A percentile compares a stretch with the other conserved stretches of the same genome.
These are phyloP conservation scores for Psilocybe cubensis DNA, from an alignment of 768 basidiomycete genomes.

Conservation along the genomic window DNA sequence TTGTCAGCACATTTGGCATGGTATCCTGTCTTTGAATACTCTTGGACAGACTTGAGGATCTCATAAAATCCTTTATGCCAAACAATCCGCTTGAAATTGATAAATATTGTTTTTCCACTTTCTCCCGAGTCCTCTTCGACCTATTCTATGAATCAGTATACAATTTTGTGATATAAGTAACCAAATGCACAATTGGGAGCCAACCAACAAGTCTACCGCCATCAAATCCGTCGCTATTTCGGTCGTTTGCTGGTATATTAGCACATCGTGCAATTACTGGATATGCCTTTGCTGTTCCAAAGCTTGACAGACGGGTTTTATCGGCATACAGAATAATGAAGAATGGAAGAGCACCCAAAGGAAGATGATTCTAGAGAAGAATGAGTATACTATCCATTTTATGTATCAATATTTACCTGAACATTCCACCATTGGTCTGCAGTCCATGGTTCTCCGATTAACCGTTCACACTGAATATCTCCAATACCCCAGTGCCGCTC, in stretches of 20 bases:
- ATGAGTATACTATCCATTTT: background rate
- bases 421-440: constrained; percentile 38
- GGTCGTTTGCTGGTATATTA: constrained; percentile 33
- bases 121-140: constrained; percentile 33
- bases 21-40: constrained; percentile 22
- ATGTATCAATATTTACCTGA: constrained; percentile 31
- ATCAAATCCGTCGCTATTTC: constrained; percentile 36
- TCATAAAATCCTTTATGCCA: constrained; percentile 38
- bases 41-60: constrained; percentile 27
- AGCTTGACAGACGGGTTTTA: constrained; percentile 40
- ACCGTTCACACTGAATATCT: constrained; percentile 24
- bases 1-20: constrained; percentile 29
- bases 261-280: constrained; percentile 36
- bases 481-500: constrained; percentile 24
- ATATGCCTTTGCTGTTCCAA: constrained; percentile 41
- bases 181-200: constrained; percentile 36
- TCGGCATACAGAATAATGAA: constrained; percentile 43
- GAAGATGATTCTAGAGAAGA: constrained; percentile 18
- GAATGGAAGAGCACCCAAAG: constrained; percentile 27
- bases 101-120: constrained; percentile 30
- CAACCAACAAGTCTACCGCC: constrained; percentile 40
- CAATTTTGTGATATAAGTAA: background rate
- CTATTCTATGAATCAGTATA: constrained; percentile 20
- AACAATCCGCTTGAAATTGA: constrained; percentile 34
- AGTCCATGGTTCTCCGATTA: constrained; percentile 42